Evolutionary conservation across 2,329 filamentous ascomycete genomes (phyloP), one percentile per base, ranked within the genome.

Genomic region (Exserohilum rostratum): DNA sequence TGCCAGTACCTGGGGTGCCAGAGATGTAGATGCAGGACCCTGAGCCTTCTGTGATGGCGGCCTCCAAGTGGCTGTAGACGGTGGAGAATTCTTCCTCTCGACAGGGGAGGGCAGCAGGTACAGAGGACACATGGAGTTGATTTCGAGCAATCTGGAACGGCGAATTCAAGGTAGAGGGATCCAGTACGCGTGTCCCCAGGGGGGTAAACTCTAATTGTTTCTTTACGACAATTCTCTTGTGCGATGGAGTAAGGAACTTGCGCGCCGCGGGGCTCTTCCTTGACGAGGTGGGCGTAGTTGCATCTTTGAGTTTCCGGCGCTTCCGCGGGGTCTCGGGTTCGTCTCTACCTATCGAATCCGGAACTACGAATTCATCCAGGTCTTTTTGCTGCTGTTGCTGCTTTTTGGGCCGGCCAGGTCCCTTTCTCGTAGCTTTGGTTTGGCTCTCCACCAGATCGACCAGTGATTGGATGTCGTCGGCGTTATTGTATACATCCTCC

Each of bases 21-120:
- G 95, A 98, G 55, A 99, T 99, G 77, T 99, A 99, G 70, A 99
- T 98, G 74, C 96, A 99, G 27, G 93, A 90, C 12, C 96, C 96
- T 2, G 90, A 90, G 15, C 93, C 95, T 63, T 96, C 93, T 12
- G 89, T 89, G 69, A 99, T 99, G 47, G 96, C 95, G 6, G 91
- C 90, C 71, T 96, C 93, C 30, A 99, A 87, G 73, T 98, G 91
- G 4, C 90, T 90, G 71, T 98, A 97, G 6, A 99, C 95, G 2
- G 90, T 87, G 9, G 88, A 86, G 74, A 99, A 99, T 72, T 99
- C 96, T 30, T 86, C 86, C 70, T 97, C 93, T 57, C 95, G 88
- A 71, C 95, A 98, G 9, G 95, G 95, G 5, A 99, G 83, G 39
- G 90, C 91, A 11, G 88, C 83, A 0, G 95, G 95, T 3, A 99